These are phyloP conservation scores for Wickerhamiella pararugosa DNA, from an alignment of 1,139 yeast species.

Conservation along the genomic window DNA sequence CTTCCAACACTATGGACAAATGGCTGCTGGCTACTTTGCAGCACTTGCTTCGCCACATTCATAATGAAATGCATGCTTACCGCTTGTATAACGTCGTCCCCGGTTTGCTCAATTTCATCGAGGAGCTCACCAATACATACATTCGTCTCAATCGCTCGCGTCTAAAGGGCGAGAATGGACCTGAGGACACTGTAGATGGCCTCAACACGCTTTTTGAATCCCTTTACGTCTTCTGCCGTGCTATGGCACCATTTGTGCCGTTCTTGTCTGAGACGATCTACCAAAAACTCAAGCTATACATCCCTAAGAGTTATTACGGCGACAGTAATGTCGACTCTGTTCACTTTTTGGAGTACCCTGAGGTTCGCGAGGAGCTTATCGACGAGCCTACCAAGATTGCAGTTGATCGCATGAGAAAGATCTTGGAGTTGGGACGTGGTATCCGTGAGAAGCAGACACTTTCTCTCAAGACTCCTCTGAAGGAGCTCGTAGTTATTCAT, in stretches of 20 bases:
- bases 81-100: slow-evolving; percentile 94
- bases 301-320: slow-evolving; percentile 30
- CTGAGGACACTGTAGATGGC: slow-evolving; percentile 70
- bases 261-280: slow-evolving; percentile 85
- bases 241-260: slow-evolving; percentile 99
- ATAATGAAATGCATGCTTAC: slow-evolving; percentile 77
- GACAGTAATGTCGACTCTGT: slow-evolving; percentile 62
- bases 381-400: slow-evolving; percentile 61
- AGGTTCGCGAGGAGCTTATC: slow-evolving; percentile 65
- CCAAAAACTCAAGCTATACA: slow-evolving; percentile 51
- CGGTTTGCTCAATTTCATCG: slow-evolving; percentile 71
- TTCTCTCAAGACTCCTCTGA: slow-evolving; percentile 88
- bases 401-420: slow-evolving; percentile 91
- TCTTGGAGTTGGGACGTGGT: slow-evolving; percentile 89
- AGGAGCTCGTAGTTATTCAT: slow-evolving; percentile 73
- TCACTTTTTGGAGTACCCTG: slow-evolving; percentile 84
- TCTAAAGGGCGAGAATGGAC: slow-evolving; percentile 84
- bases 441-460: slow-evolving; percentile 92
- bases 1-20: slow-evolving; percentile 89
- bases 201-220: slow-evolving; percentile 87
- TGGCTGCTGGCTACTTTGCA: slow-evolving; percentile 95
- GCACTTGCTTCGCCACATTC: slow-evolving; percentile 73
- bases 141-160: slow-evolving; percentile 97
- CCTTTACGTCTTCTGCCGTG: slow-evolving; percentile 71
- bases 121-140: slow-evolving; percentile 96